Percentiles rank a stretch among this genome's conserved stretches.
Conservation (phyloP, 768 basidiomycete species). For the Pulveroboletus sp. region DNA sequence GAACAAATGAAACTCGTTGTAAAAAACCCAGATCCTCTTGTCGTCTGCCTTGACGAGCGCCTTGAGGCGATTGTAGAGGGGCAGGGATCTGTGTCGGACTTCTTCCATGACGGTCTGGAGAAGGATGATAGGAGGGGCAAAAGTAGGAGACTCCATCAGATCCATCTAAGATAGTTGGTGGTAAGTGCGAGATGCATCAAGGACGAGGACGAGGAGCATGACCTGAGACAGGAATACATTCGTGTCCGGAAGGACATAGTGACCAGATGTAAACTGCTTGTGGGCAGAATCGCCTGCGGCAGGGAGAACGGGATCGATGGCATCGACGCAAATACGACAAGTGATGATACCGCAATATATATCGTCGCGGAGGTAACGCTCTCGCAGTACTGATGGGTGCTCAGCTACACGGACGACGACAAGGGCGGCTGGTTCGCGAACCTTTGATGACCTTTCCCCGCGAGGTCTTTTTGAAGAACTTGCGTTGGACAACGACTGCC, state of each 20-base stretch:
- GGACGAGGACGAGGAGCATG: neutral
- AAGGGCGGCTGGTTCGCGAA: conserved; percentile 25
- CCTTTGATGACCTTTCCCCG: conserved; percentile 93
- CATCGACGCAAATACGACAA: conserved; percentile 57
- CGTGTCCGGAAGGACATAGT: conserved; percentile 89
- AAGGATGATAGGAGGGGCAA: conserved; percentile 77
- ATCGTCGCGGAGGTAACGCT: conserved; percentile 90
- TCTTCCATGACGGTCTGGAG: conserved; percentile 96
- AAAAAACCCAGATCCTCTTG: conserved; percentile 79
- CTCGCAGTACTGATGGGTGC: conserved; percentile 65
- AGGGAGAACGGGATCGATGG: conserved; percentile 48
- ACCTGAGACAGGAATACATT: conserved; percentile 91
- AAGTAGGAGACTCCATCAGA: conserved; percentile 73
- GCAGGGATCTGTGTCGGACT: conserved; percentile 90
- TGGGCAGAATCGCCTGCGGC: conserved; percentile 54
- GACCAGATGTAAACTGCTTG: conserved; percentile 54
- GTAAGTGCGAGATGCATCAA: neutral
- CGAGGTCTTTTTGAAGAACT: conserved; percentile 95
- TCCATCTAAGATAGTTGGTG: conserved; percentile 66
- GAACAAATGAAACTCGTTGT: conserved; percentile 81
- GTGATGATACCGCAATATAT: conserved; percentile 77
- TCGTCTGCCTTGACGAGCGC: conserved; percentile 80
- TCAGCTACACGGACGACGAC: neutral
- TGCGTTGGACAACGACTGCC: conserved; percentile 74
- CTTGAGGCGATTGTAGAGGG: conserved; percentile 89